Conservation (phyloP, 495 filamentous ascomycete genomes). For the Aspergillus wentii region DNA sequence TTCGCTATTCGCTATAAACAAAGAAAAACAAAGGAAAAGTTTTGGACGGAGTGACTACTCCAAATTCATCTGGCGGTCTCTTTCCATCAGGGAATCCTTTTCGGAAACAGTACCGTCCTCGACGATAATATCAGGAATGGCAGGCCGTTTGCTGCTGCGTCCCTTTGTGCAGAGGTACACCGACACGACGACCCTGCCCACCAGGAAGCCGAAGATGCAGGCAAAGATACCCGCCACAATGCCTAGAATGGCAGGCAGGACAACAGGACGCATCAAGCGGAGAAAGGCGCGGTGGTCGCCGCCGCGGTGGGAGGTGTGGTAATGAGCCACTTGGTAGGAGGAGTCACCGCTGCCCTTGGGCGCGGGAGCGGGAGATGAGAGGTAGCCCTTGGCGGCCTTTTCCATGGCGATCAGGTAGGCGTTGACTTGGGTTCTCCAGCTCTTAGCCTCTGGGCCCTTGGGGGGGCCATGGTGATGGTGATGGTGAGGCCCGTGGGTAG, state of each 20-base stretch:
- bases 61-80: not conserved
- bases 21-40: not conserved
- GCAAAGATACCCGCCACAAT: conserved; percentile 33
- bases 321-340: conserved; percentile 4
- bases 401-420: conserved; percentile 9
- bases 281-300: conserved; percentile 18
- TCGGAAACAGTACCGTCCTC: conserved; percentile 17
- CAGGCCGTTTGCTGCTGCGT: conserved; percentile 2
- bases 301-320: conserved; percentile 12
- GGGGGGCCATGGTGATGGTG: conserved; percentile 4
- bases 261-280: conserved; percentile 21
- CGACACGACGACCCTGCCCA: conserved; percentile 31
- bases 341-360: conserved; percentile 4
- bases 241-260: conserved; percentile 37
- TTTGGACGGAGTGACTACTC: too few species aligned
- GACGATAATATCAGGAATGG: not conserved
- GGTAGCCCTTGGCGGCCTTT: conserved; percentile 9
- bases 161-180: conserved; percentile 17
- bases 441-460: conserved; percentile 18
- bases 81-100: conserved; percentile 13
- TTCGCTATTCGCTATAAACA: not conserved
- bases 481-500: conserved; percentile 3
- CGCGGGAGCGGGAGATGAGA: conserved; percentile 11
- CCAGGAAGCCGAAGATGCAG: conserved; percentile 34
- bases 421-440: conserved; percentile 20